These are phyloP conservation scores for Phoma herbarum DNA, from an alignment of 2,329 filamentous ascomycete genomes.

Conservation along the genomic window DNA sequence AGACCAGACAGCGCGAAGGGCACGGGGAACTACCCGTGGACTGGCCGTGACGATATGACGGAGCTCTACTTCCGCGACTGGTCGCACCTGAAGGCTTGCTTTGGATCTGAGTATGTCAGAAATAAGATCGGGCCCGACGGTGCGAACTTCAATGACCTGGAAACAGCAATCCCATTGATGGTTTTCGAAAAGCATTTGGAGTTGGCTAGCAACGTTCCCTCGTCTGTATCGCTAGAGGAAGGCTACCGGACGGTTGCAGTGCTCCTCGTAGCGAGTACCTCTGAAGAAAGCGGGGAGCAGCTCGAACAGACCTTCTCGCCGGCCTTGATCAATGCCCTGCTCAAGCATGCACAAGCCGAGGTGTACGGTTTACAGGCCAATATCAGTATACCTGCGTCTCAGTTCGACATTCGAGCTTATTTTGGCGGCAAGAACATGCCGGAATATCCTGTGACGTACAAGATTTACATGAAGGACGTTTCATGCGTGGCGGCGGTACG, in stretches of 20 bases:
- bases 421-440: not conserved
- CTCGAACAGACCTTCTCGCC: not conserved
- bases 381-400: not conserved
- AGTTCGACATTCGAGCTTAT: not conserved
- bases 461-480: not conserved
- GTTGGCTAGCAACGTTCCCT: not conserved
- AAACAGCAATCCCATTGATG: not conserved
- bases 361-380: not conserved
- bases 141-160: not conserved
- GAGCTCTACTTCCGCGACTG: not conserved
- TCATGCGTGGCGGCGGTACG: not conserved
- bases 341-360: not conserved
- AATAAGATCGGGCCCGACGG: not conserved
- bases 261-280: not conserved
- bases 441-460: not conserved
- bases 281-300: not conserved
- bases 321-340: not conserved
- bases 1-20: not conserved
- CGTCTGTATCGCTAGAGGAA: not conserved
- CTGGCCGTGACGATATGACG: not conserved
- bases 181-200: not conserved
- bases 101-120: not conserved
- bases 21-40: not conserved
- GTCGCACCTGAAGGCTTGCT: not conserved
- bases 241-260: not conserved